phyloP scores from a whole-genome alignment of 2,329 filamentous ascomycete genomes.

The Dothistroma septosporum region DNA sequence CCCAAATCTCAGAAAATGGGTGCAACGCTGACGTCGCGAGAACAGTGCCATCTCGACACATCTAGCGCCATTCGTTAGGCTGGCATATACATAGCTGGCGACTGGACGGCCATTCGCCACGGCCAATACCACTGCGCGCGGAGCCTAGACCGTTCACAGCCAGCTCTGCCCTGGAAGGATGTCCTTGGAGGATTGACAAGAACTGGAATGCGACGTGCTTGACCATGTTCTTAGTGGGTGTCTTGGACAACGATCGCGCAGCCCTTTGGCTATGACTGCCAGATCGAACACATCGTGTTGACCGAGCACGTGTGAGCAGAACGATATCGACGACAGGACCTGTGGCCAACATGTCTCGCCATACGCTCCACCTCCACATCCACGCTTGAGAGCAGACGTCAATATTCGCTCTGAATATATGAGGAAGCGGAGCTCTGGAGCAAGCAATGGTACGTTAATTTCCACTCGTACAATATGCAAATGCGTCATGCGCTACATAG shows the following conservation, averaged over 20 bases:
- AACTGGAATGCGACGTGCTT: neutral
- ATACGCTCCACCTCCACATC: neutral
- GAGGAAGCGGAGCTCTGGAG: neutral
- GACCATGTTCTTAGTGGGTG: neutral
- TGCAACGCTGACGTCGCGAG: too few species aligned
- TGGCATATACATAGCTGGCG: too few species aligned
- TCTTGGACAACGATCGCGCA: neutral
- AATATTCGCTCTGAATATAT: neutral
- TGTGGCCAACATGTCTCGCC: neutral
- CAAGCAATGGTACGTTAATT: slow-evolving; percentile 1
- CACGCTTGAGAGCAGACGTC: neutral
- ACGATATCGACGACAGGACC: neutral
- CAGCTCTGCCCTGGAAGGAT: too few species aligned
- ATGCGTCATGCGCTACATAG: slow-evolving; percentile 2
- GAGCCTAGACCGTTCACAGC: too few species aligned
- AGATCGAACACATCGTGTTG: neutral
- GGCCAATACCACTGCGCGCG: too few species aligned
- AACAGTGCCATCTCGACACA: too few species aligned
- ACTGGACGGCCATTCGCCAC: too few species aligned
- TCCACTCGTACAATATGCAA: slow-evolving; percentile 3
- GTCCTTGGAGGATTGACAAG: neutral
- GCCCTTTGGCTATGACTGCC: neutral
- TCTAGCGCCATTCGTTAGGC: too few species aligned
- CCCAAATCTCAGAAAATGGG: too few species aligned
- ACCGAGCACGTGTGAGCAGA: neutral